Evolutionary conservation across 2,329 filamentous ascomycete species (phyloP), one percentile per base, ranked within the genome.

Genomic region (Talaromyces funiculosus): DNA sequence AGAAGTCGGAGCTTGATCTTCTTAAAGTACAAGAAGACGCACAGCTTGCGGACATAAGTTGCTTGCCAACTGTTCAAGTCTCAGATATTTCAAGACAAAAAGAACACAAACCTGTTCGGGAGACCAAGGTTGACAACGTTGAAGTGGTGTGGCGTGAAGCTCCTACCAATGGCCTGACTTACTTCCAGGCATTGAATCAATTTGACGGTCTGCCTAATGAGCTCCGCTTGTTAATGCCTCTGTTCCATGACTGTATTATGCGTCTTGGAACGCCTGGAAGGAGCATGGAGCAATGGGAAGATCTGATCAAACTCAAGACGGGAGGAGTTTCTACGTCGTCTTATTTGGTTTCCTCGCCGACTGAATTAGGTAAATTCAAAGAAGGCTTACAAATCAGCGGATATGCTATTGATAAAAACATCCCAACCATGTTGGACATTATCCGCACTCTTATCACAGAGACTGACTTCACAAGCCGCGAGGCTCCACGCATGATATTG

Each of bases 261-360:
- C 88, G 94, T 20, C 83, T 99, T 8, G 94, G 94, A 14, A 99
- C 93, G 2, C 89, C 89, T 67, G 84, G 87, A 62, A 90, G 90
- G 81, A 86, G 87, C 0, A 97, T 96, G 89, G 94, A 97, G 73
- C 87, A 97, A 73, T 84, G 97, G 56, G 94, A 99, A 74, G 94
- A 97, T 70, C 77, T 92, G 59, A 97, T 99, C 73, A 97, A 97
- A 74, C 82, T 97, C 31, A 96, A 95, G 78, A 97, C 94, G 1
- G 94, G 94, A 20, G 94, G 94, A 9, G 84, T 99, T 38, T 90
- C 87, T 2, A 86, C 95, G 16, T 87, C 89, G 1, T 92, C 96
- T 67, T 90, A 95, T 75, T 85, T 88, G n/a, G 86, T 88, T 0
- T 85, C 92, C 0, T 91, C 87, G 2, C 90, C 93, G 0, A 82